A percentile compares a stretch with the other conserved stretches of the same genome.
phyloP scores from a whole-genome alignment of 768 basidiomycete genomes.

The Cyathus striatus region DNA sequence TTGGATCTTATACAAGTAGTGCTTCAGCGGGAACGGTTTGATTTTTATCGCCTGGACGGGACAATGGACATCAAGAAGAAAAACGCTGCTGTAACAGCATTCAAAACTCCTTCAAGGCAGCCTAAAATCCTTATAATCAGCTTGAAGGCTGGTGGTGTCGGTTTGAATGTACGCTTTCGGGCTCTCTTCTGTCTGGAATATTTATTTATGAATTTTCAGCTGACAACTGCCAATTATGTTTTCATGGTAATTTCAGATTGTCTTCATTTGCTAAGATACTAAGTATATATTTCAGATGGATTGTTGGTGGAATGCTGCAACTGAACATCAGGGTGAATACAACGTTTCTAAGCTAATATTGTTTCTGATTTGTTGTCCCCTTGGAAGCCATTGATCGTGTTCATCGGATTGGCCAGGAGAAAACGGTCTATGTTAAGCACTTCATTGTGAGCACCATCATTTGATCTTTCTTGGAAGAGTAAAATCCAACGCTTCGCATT shows the following conservation, averaged over 20 bases:
- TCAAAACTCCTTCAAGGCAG: slow-evolving; percentile 61
- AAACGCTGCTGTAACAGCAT: slow-evolving; percentile 68
- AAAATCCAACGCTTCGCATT: neutral
- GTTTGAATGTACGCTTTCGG: slow-evolving; percentile 72
- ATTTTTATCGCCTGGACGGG: slow-evolving; percentile 84
- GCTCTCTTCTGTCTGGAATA: slow-evolving; percentile 1
- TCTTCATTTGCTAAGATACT: neutral
- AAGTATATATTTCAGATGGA: slow-evolving; percentile 58
- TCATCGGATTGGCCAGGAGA: slow-evolving; percentile 80
- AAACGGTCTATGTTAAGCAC: slow-evolving; percentile 78
- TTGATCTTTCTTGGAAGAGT: neutral
- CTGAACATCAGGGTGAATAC: slow-evolving; percentile 71
- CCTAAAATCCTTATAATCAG: slow-evolving; percentile 77
- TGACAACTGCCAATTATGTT: slow-evolving; percentile 80
- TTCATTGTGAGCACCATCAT: slow-evolving; percentile 59
- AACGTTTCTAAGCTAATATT: neutral
- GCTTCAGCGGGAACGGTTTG: slow-evolving; percentile 62
- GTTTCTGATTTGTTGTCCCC: neutral
- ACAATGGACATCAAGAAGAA: slow-evolving; percentile 86
- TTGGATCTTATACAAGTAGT: slow-evolving; percentile 74
- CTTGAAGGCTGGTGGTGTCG: slow-evolving; percentile 90
- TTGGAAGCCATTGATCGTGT: slow-evolving; percentile 75
- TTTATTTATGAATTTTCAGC: slow-evolving; percentile 24
- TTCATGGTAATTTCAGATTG: slow-evolving; percentile 58
- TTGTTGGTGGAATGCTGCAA: slow-evolving; percentile 89